Base-by-base conservation (phyloP, 2,329 filamentous ascomycete species). In the Seiridium unicorne region DNA sequence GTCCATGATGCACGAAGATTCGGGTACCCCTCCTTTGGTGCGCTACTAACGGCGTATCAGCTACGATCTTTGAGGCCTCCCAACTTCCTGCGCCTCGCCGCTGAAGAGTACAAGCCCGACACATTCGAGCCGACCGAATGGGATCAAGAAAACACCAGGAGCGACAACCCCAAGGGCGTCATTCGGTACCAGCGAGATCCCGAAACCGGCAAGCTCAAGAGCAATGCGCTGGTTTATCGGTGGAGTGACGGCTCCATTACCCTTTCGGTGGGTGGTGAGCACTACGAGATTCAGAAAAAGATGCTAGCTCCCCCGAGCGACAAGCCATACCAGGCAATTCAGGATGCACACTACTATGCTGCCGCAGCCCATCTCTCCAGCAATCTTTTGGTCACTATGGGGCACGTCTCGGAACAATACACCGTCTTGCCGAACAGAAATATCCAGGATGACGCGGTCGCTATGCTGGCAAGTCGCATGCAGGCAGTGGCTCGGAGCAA, bases 221-320 rank as follows among this genome's bases (percentile, higher is more conserved):
- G 90, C 69, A 94, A 94, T 70, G 85, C 91, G 2, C 84, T 88
- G 63, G 77, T 94, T 36, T 85, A 91, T 69, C 84, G 85, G 66
- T 94, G 91, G 91, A 92, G 88, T 62, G 91, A 94, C 69, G 91
- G 91, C 35, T 92, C 89, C 3, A 78, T 91, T 13, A 93, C 90
- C 9, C 78, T 94, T 32, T 85, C 89, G n/a, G 80, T 93, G 32
- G 91, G 90, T 11, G 87, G 86, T 61, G 86, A 88, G 64, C 90
- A 93, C 68, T 93, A 89, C 77, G 89, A 92, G 69, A 82, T 93
- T 51, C 82, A 87, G 63, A 87, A 84, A 67, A 92, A 91, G 74
- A 76, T 81, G 32, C 84, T 93, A 53, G 89, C 89, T 2, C 89
- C 89, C 2, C 77, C 81, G 1, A 77, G 76, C 10, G 76, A 80